phyloP scores from a whole-genome alignment of 1,139 yeast species.

The Wickerhamomyces sp. region DNA sequence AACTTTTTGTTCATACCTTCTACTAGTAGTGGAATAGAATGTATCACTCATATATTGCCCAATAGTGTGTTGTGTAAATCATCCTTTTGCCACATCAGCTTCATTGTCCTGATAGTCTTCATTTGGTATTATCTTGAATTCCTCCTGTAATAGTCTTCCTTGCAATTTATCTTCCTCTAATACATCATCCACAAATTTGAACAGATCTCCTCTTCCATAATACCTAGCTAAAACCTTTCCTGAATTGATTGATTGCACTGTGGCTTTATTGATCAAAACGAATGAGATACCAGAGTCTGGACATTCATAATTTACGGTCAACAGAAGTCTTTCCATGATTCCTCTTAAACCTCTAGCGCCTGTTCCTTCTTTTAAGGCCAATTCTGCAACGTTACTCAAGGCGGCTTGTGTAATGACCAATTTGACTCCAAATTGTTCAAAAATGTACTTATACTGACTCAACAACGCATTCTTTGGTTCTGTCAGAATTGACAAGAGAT shows the following conservation, averaged over 20 bases:
- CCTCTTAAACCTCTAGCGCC: constrained; percentile 53
- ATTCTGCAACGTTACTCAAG: constrained; percentile 36
- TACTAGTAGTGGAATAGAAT: too few relatives aligned
- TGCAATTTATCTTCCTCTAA: constrained; percentile 33
- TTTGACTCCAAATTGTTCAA: constrained; percentile 43
- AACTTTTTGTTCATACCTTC: too few relatives aligned
- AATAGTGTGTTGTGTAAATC: too few relatives aligned
- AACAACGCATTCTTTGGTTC: constrained; percentile 49
- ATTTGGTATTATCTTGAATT: constrained; percentile 1
- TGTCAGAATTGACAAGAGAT: constrained; percentile 40
- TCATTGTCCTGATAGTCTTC: not conserved
- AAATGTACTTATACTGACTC: constrained; percentile 44
- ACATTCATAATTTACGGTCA: constrained; percentile 48
- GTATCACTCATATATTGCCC: too few relatives aligned
- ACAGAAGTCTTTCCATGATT: constrained; percentile 43
- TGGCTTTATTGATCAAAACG: constrained; percentile 36
- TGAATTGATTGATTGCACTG: constrained; percentile 32
- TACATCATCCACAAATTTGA: constrained; percentile 31
- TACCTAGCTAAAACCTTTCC: constrained; percentile 37
- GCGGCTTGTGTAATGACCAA: constrained; percentile 43
- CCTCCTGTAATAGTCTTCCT: constrained; percentile 25
- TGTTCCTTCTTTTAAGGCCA: constrained; percentile 43
- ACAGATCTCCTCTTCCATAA: constrained; percentile 36
- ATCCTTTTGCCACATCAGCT: not conserved
- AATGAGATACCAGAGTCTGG: constrained; percentile 45